phyloP scores from a whole-genome alignment of 257 asterid genomes.

The Nicotiana paniculata region DNA sequence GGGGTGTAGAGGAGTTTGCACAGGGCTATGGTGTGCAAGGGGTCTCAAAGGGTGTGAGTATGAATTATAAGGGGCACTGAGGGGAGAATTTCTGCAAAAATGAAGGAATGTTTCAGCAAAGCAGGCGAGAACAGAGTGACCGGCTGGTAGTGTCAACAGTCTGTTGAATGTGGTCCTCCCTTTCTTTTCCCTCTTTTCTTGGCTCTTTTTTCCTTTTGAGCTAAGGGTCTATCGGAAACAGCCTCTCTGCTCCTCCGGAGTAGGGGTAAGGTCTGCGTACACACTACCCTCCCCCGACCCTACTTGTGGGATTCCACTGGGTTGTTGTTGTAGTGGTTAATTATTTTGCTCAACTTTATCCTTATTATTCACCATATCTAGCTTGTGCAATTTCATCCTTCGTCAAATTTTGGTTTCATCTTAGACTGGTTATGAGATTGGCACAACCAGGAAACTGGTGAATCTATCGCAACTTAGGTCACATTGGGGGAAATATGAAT shows the following conservation, averaged over 20 bases:
- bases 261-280: no score
- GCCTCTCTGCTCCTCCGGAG: no score
- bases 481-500: neutral
- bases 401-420: neutral
- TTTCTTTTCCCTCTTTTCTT: neutral
- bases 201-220: neutral
- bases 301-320: no score
- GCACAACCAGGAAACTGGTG: neutral
- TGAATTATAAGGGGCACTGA: neutral
- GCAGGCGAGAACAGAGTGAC: neutral
- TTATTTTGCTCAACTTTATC: neutral
- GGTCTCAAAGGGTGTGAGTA: neutral
- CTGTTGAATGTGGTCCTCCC: neutral
- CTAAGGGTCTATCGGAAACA: no score
- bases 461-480: neutral
- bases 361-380: neutral
- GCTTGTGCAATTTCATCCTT: neutral
- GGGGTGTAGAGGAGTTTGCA: neutral
- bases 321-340: neutral
- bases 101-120: slow-evolving; percentile 1
- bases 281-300: no score
- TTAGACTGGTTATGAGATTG: neutral
- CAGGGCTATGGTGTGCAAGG: neutral
- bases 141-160: neutral
- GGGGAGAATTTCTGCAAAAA: neutral